phyloP scores from a whole-genome alignment of 768 basidiomycete genomes.

The Mycena alexandri region DNA sequence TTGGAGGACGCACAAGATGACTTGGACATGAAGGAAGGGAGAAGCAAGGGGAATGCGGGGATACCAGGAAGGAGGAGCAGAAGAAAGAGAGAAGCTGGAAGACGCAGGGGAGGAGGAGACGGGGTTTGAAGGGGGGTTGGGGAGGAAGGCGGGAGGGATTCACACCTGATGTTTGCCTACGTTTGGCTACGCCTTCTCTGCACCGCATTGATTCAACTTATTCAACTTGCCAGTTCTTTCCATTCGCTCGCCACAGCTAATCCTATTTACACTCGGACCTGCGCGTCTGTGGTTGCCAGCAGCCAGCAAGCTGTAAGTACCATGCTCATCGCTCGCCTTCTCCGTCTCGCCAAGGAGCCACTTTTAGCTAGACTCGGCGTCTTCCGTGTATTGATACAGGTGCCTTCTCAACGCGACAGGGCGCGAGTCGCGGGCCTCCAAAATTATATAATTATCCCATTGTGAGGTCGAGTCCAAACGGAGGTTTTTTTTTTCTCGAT shows the following conservation, averaged over 20 bases:
- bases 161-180: neutral
- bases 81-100: conserved; percentile 24
- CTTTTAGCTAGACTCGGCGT: conserved; percentile 30
- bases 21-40: conserved; percentile 32
- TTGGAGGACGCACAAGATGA: conserved; percentile 49
- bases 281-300: too few relatives aligned
- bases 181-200: neutral
- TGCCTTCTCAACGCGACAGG: conserved; percentile 24
- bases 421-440: conserved; percentile 14
- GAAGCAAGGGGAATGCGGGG: conserved; percentile 7
- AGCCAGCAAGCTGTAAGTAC: too few relatives aligned
- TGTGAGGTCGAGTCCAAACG: neutral
- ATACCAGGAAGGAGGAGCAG: conserved; percentile 9
- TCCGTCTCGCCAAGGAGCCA: neutral
- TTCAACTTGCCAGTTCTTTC: too few relatives aligned
- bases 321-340: neutral
- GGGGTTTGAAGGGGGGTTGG: conserved; percentile 20
- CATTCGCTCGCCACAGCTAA: too few relatives aligned
- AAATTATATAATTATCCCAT: neutral
- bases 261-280: too few relatives aligned
- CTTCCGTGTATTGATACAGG: conserved; percentile 6
- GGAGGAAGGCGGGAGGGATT: too few relatives aligned
- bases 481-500: too few relatives aligned
- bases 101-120: conserved; percentile 34
- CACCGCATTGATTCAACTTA: neutral